Conservation (phyloP, 2,329 filamentous ascomycete species). For the Beauveria bassiana region DNA sequence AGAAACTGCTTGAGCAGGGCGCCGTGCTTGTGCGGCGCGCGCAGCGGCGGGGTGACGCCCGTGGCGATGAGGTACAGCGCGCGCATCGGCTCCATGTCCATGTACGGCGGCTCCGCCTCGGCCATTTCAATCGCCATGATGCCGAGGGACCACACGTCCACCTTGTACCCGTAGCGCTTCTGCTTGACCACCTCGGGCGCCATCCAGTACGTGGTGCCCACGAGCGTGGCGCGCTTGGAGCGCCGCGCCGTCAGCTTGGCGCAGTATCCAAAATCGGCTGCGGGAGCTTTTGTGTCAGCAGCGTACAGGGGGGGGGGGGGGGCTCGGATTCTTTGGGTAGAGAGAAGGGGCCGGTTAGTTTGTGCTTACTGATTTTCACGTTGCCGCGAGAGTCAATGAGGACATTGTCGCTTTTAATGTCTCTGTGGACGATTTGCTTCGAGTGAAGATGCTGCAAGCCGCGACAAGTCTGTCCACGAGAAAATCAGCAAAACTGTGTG, state of each 20-base stretch:
- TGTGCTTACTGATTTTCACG: conserved; percentile 85
- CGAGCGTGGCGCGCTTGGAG: conserved; percentile 97
- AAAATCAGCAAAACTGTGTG: conserved; percentile 15
- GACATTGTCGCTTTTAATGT: conserved; percentile 99
- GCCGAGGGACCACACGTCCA: conserved; percentile 96
- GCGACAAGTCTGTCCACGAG: conserved; percentile 67
- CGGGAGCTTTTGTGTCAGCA: no score
- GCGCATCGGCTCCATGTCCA: conserved; percentile 96
- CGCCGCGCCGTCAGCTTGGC: conserved; percentile 96
- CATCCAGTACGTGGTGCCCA: conserved; percentile 99
- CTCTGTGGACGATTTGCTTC: conserved; percentile 95
- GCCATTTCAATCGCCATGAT: conserved; percentile 99
- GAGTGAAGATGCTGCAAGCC: conserved; percentile 90
- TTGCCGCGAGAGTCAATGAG: conserved; percentile 87
- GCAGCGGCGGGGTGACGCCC: conserved; percentile 89
- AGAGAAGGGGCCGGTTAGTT: no score
- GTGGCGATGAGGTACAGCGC: conserved; percentile 96
- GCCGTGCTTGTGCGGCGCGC: conserved; percentile 95
- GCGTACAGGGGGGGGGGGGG: no score
- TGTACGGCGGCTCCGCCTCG: conserved; percentile 92
- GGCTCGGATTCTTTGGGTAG: no score
- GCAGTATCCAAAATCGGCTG: conserved; percentile 97
- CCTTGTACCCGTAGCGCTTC: conserved; percentile 96
- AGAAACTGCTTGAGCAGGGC: conserved; percentile 97
- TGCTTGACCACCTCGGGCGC: conserved; percentile 98